These are phyloP conservation scores for Endocladia muricata DNA, from an alignment of 31 red algal genomes.

Conservation along the genomic window DNA sequence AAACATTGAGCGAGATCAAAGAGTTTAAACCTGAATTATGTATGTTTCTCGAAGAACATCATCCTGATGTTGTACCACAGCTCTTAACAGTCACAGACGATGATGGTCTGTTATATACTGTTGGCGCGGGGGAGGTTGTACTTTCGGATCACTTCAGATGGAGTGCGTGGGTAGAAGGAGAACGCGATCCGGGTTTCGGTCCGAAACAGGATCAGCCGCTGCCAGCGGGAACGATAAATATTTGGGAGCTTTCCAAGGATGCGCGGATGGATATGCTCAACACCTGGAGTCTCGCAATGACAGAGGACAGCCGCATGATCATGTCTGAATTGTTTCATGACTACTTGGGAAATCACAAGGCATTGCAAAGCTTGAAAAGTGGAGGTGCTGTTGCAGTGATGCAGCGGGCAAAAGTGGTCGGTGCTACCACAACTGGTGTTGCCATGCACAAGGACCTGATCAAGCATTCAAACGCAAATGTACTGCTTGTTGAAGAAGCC, in stretches of 20 bases:
- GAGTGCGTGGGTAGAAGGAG: too few relatives aligned
- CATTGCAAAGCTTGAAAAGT: not conserved
- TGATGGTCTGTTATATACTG: too few relatives aligned
- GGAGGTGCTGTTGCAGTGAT: not conserved
- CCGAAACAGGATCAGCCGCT: not conserved
- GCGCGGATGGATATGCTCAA: not conserved
- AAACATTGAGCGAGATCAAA: not conserved
- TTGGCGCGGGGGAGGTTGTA: too few relatives aligned
- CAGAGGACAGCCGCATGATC: too few relatives aligned
- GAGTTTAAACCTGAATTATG: too few relatives aligned
- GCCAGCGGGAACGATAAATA: not conserved
- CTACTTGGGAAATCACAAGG: not conserved
- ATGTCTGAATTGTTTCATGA: not conserved
- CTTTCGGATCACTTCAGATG: too few relatives aligned
- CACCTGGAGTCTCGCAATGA: not conserved
- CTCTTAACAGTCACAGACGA: too few relatives aligned
- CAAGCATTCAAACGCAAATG: not conserved
- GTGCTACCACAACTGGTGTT: conserved; percentile 66
- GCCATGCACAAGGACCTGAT: conserved; percentile 37
- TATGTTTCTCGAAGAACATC: too few relatives aligned
- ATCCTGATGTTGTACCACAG: too few relatives aligned
- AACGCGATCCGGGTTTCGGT: not conserved
- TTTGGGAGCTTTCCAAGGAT: not conserved
- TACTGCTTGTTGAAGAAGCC: conserved; percentile 70
- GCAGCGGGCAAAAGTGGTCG: conserved; percentile 14